These are phyloP conservation scores for Diaporthe citri DNA, from an alignment of 2,329 filamentous ascomycete genomes.

Conservation along the genomic window DNA sequence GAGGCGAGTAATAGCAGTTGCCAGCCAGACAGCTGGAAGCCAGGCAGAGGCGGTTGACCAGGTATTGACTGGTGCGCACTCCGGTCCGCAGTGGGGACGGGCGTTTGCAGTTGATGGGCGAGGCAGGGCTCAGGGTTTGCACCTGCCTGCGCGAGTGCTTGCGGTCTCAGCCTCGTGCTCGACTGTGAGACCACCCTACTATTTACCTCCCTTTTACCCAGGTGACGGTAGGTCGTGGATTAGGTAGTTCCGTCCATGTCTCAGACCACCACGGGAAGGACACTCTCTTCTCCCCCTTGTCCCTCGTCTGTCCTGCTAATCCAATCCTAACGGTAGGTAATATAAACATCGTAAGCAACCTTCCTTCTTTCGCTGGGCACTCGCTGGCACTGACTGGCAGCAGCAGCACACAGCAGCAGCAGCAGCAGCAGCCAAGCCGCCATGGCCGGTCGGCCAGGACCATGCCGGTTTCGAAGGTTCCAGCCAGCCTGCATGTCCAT, in stretches of 20 bases:
- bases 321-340: no score
- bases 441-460: constrained; percentile 18
- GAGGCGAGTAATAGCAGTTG: constrained; percentile 13
- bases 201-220: neutral
- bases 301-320: neutral
- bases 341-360: neutral
- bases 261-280: neutral
- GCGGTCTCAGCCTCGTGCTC: neutral
- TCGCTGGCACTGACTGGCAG: neutral
- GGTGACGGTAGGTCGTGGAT: no score
- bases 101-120: constrained; percentile 20
- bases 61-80: neutral
- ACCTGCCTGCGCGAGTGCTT: neutral
- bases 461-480: constrained; percentile 27
- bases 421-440: constrained; percentile 17
- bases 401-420: neutral
- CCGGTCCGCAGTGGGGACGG: constrained; percentile 19
- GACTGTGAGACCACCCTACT: neutral
- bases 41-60: neutral
- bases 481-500: constrained; percentile 3
- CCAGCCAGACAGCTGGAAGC: neutral
- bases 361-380: neutral
- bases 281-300: neutral
- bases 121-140: neutral
- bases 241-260: neutral